Evolutionary conservation across 148 eudicot species (phyloP), one percentile per base, ranked within the genome.

Genomic region (Chenopodium formosanum): DNA sequence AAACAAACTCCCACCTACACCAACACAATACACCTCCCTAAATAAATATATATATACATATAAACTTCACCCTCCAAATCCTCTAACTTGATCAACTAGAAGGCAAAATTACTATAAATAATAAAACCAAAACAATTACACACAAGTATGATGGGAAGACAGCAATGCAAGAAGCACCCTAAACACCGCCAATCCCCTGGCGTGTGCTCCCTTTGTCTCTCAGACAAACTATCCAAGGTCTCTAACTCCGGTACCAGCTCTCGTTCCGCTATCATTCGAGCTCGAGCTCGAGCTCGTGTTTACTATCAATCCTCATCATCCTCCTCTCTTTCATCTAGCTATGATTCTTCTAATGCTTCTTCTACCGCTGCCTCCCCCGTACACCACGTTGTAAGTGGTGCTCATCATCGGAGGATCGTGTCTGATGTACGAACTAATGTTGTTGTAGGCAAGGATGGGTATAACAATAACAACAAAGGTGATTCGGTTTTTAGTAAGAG

Each of bases 101-200:
- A 32, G 13, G n/a, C 14, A 17, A 16, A 34, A 40, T 0, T 19
- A 69, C 47, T 37, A 70, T 78, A 89, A 10, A 78, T 70, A 44
- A 82, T 75, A 31, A 81, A 46, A 4, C 5, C 44, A 5, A 40
- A 40, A 13, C 16, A 4, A 50, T 9, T 10, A 56, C 16, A 56
- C 62, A 56, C 19, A 56, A 56, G 22, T 66, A 76, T 44, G 8
- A 76, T 44, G 8, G 65, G 80, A 66, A 34, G 47, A 76, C 52
- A 72, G 7, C 78, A 48, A n/a, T 95, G 99, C 94, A 91, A 86
- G 77, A 93, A 89, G 81, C 98, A 95, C 89, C 97, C 94, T 0
- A 95, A 88, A 56, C 98, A 95, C 83, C 76, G 66, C 25, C 98
- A 95, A 78, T 89, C 97, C 0, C 94, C 98, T 0, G 98, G 98